Conservation (phyloP, 768 basidiomycete genomes). For the Tylopilus balloui region DNA sequence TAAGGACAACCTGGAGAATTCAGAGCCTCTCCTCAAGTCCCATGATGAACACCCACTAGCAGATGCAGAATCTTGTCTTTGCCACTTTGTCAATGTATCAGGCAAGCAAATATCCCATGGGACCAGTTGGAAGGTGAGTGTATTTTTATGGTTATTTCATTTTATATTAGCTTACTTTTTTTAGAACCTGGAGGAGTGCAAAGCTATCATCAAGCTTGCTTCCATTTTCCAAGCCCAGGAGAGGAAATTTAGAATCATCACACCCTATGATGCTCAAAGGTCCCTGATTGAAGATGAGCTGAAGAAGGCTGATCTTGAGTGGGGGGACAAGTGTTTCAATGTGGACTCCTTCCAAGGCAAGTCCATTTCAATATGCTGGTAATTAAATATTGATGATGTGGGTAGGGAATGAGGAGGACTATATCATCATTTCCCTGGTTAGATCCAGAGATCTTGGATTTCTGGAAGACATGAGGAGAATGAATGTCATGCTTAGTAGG, state of each 20-base stretch:
- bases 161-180: background rate
- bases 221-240: slow-evolving; percentile 46
- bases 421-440: slow-evolving; percentile 69
- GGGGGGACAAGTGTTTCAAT: slow-evolving; percentile 71
- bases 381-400: background rate
- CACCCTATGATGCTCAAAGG: slow-evolving; percentile 77
- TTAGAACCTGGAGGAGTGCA: slow-evolving; percentile 60
- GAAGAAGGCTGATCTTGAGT: slow-evolving; percentile 44
- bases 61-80: slow-evolving; percentile 39
- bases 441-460: slow-evolving; percentile 65
- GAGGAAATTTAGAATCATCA: slow-evolving; percentile 62
- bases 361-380: slow-evolving; percentile 7
- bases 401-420: slow-evolving; percentile 79
- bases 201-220: slow-evolving; percentile 55
- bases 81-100: slow-evolving; percentile 59
- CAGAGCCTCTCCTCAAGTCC: slow-evolving; percentile 44
- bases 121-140: slow-evolving; percentile 39
- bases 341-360: slow-evolving; percentile 80
- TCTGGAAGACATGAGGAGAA: slow-evolving; percentile 56
- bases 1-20: slow-evolving; percentile 26
- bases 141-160: background rate
- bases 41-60: slow-evolving; percentile 45
- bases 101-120: slow-evolving; percentile 34
- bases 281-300: slow-evolving; percentile 53
- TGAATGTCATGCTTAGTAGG: slow-evolving; percentile 86